These are phyloP conservation scores for Pascua sp. DNA, from an alignment of 1,284 basidiomycete species.

Conservation along the genomic window DNA sequence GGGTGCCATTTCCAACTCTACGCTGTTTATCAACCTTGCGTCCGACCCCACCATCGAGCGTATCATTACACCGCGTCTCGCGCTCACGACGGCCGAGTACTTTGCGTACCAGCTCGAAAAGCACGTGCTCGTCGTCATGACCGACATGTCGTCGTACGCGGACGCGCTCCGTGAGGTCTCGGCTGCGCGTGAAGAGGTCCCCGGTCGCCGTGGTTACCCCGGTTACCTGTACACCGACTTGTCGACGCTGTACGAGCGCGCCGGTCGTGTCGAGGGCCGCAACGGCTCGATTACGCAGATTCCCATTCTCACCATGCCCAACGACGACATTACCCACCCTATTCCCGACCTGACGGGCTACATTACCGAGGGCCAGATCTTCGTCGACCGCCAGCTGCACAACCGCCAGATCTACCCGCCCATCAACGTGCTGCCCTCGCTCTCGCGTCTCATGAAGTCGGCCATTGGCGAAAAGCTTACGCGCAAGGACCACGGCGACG, in stretches of 20 bases:
- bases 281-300: constrained; percentile 99
- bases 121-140: constrained; percentile 97
- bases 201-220: constrained; percentile 98
- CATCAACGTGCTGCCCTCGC: constrained; percentile 97
- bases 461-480: constrained; percentile 98
- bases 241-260: constrained; percentile 99
- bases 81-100: constrained; percentile 97
- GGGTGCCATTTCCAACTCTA: constrained; percentile 94
- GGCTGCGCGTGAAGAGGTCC: constrained; percentile 98
- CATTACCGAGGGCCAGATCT: constrained; percentile 98
- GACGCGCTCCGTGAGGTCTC: constrained; percentile 59
- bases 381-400: constrained; percentile 73
- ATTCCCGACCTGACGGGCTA: constrained; percentile 99
- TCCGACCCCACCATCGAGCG: constrained; percentile 99
- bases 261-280: constrained; percentile 93
- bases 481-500: constrained; percentile 96
- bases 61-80: constrained; percentile 98
- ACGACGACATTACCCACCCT: constrained; percentile 99
- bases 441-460: constrained; percentile 99
- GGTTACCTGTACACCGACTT: constrained; percentile 82
- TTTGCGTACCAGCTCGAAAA: constrained; percentile 99
- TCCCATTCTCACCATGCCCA: constrained; percentile 99
- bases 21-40: constrained; percentile 96
- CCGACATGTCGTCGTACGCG: constrained; percentile 70
- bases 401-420: constrained; percentile 94